phyloP scores from a whole-genome alignment of 306 rosid species.

The Trifolium repens region DNA sequence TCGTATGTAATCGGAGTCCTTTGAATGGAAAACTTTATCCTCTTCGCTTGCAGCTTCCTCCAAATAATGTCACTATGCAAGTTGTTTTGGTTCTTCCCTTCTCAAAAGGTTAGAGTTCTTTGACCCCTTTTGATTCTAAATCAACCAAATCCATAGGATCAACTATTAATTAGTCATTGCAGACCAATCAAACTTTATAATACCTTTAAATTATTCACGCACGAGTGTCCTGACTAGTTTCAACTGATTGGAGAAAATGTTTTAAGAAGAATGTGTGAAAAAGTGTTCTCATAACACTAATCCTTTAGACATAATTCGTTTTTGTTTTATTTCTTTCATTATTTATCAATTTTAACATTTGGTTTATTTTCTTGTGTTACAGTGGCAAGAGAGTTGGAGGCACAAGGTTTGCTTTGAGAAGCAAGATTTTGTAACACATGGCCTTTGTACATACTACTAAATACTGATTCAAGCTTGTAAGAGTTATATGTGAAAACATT shows the following conservation, averaged over 20 bases:
- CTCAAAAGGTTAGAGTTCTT: constrained; percentile 55
- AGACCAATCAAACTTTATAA: no score
- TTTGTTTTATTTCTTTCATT: no score
- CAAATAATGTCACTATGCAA: constrained; percentile 77
- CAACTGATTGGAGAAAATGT: neutral
- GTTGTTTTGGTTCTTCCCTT: constrained; percentile 67
- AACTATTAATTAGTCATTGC: no score
- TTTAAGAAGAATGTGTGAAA: neutral
- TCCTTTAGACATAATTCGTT: no score
- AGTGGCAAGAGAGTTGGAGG: constrained; percentile 65
- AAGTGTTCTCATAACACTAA: no score
- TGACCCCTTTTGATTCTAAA: neutral
- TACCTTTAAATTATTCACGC: no score
- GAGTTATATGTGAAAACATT: constrained; percentile 25
- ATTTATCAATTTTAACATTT: neutral
- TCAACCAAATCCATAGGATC: no score
- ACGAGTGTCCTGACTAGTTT: no score
- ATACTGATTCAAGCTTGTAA: constrained; percentile 25
- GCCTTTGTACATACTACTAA: constrained; percentile 41
- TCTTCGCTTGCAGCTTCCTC: constrained; percentile 95
- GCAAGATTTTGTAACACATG: constrained; percentile 34
- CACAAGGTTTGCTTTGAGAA: constrained; percentile 59
- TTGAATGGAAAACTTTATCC: constrained; percentile 79
- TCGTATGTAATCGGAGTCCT: constrained; percentile 79
- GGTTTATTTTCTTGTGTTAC: constrained; percentile 34